Evolutionary conservation across 108 stramenopile genomes (phyloP).

Genomic region (Cyclostephanos tholiformis): DNA sequence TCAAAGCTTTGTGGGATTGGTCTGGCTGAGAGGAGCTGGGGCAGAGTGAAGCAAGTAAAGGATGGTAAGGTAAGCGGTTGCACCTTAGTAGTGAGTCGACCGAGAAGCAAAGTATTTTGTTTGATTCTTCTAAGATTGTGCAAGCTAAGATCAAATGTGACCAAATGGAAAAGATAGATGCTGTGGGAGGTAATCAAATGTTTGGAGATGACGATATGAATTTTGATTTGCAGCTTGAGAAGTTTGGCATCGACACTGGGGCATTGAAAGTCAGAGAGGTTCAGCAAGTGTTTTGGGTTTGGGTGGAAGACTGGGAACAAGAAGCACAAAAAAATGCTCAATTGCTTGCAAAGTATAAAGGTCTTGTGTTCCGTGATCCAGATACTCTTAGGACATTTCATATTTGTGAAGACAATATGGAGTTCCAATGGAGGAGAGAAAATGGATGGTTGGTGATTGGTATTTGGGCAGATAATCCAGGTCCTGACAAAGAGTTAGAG

Average conservation of each 20-base stretch:
- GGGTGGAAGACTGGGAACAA: slow-evolving; percentile 2
- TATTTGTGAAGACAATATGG: neutral
- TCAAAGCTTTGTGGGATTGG: no score
- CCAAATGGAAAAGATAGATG: no score
- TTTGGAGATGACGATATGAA: slow-evolving; percentile 7
- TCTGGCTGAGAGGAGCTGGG: no score
- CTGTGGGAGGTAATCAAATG: neutral
- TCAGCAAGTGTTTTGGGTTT: neutral
- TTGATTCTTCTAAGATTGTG: no score
- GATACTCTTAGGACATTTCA: neutral
- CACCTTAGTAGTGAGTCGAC: no score
- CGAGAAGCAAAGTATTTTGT: no score
- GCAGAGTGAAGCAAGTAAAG: no score
- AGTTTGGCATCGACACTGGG: neutral
- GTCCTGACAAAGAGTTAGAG: neutral
- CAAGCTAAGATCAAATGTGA: neutral
- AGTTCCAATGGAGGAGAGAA: neutral
- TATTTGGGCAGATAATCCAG: no score
- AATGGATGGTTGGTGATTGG: no score
- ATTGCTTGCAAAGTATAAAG: neutral
- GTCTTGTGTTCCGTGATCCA: neutral
- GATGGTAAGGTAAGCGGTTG: no score
- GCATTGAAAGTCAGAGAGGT: neutral
- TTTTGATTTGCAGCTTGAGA: slow-evolving; percentile 13
- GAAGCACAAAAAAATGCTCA: neutral